Evolutionary conservation across 208 protist species (phyloP).

Genomic region (Endotrypanum monterogeii): DNA sequence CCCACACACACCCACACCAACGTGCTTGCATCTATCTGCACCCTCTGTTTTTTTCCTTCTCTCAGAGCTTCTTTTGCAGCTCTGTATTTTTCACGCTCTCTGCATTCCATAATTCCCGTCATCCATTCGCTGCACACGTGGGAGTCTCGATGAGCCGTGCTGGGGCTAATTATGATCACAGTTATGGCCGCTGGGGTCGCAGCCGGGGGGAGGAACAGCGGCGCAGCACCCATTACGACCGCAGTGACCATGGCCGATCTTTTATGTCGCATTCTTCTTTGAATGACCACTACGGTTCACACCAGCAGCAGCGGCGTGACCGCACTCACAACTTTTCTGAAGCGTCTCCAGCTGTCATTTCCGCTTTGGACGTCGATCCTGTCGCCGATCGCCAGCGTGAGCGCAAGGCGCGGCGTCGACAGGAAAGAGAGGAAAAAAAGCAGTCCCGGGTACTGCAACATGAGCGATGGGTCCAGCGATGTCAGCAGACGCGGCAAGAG

Average conservation of each 20-base stretch:
- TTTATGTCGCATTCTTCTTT: slow-evolving; percentile 3
- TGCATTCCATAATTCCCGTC: neutral
- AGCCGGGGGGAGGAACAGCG: slow-evolving; percentile 10
- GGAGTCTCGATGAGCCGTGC: neutral
- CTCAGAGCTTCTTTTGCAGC: neutral
- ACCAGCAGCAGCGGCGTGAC: neutral
- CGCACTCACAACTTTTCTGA: neutral
- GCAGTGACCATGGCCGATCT: slow-evolving; percentile 18
- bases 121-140: neutral
- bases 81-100: too few relatives aligned
- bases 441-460: slow-evolving; percentile 59
- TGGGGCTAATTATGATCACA: neutral
- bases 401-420: slow-evolving; percentile 65
- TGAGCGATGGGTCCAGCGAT: slow-evolving; percentile 49
- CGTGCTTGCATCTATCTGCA: neutral
- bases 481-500: slow-evolving; percentile 31
- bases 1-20: neutral
- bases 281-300: neutral
- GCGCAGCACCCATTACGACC: neutral
- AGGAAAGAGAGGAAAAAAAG: slow-evolving; percentile 49
- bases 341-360: neutral
- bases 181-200: slow-evolving; percentile 16
- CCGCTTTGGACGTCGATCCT: slow-evolving; percentile 14
- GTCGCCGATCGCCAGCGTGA: slow-evolving; percentile 47
- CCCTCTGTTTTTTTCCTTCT: too few relatives aligned